Evolutionary conservation across 1,139 yeast genomes (phyloP).

Genomic region (Taphrina betulina): DNA sequence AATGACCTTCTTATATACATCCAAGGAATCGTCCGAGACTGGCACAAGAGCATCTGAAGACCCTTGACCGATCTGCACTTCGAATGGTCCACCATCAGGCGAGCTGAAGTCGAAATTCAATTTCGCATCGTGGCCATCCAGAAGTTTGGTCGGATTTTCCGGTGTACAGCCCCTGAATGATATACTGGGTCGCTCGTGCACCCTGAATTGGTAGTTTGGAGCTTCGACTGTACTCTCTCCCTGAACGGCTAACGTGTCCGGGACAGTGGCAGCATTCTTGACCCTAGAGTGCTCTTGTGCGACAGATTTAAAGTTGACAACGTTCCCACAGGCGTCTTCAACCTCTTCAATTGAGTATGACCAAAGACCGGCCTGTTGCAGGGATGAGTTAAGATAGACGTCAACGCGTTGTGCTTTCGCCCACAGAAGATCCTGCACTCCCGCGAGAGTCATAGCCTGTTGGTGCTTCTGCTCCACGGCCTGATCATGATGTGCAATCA

Average conservation of each 20-base stretch:
- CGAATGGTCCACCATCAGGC: slow-evolving; percentile 7
- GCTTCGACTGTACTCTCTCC: slow-evolving; percentile 6
- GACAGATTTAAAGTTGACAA: slow-evolving; percentile 42
- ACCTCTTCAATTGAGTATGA: slow-evolving; percentile 66
- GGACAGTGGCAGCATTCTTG: background rate
- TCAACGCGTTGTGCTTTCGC: slow-evolving; percentile 52
- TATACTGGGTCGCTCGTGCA: slow-evolving; percentile 64
- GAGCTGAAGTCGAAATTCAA: slow-evolving; percentile 6
- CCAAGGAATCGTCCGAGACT: slow-evolving; percentile 20
- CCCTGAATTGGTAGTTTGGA: slow-evolving; percentile 53
- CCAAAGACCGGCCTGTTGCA: slow-evolving; percentile 58
- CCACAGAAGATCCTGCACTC: slow-evolving; percentile 50
- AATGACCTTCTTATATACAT: slow-evolving; percentile 29
- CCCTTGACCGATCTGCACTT: slow-evolving; percentile 7
- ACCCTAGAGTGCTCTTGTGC: slow-evolving; percentile 24
- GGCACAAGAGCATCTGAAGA: background rate
- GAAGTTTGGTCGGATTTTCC: slow-evolving; percentile 44
- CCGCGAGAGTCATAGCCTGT: slow-evolving; percentile 12
- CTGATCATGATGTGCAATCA: slow-evolving; percentile 14
- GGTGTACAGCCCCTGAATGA: slow-evolving; percentile 46
- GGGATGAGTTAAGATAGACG: slow-evolving; percentile 53
- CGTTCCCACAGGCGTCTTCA: slow-evolving; percentile 73
- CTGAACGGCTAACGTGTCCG: background rate
- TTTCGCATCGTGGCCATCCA: slow-evolving; percentile 41
- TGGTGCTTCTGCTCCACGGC: background rate